Base-by-base conservation (phyloP, 805 yeast genomes). In the Zygoascus bituminiphila region DNA sequence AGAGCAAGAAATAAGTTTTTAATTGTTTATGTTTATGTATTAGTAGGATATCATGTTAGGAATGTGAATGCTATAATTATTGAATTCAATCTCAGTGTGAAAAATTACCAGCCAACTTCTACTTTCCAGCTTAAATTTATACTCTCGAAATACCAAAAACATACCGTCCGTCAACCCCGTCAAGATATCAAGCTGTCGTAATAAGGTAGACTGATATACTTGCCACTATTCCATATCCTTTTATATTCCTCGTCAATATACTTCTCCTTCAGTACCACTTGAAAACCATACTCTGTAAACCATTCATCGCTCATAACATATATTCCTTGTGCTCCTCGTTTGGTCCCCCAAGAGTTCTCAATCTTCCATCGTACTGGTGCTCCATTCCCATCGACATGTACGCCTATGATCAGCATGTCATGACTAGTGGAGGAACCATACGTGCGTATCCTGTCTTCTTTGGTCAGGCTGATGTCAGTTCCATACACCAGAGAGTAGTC, bases 381-480 rank as follows among this genome's bases (percentile, higher is more conserved):
- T 4, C 81, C 82, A 19, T 67, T 59, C 24, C 14, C 21, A 20
- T 63, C 78, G 36, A 87, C 67, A 63, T 86, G 89, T 39, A 84
- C 91, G 31, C 81, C 95, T 14, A 88, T 81, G 58, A 87, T 77
- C 21, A 81, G 74, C 95, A 87, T 87, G 29, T 95, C 95, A 60
- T 86, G 95, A 7, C 93, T 86, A 91, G 86, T 84, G 54, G 78
- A 68, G 19, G 88, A 81, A 52, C 85, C 79, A 46, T 78, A 79
- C 54, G 82, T 80, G 50, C 71, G 66, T 51, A 87, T 79, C 53
- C 95, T 72, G 44, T 86, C 81, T 19, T 78, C 78, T 69, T 87
- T 86, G 44, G 63, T 51, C 57, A 75, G 70, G 46, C 75, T 69
- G 59, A 74, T 65, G 47, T 71, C 63, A 47, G 46, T 52, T 7